Percentiles rank a stretch among this genome's conserved stretches.
Evolutionary conservation across 345 rosid species (phyloP).

Genomic region (Barbarea vulgaris): DNA sequence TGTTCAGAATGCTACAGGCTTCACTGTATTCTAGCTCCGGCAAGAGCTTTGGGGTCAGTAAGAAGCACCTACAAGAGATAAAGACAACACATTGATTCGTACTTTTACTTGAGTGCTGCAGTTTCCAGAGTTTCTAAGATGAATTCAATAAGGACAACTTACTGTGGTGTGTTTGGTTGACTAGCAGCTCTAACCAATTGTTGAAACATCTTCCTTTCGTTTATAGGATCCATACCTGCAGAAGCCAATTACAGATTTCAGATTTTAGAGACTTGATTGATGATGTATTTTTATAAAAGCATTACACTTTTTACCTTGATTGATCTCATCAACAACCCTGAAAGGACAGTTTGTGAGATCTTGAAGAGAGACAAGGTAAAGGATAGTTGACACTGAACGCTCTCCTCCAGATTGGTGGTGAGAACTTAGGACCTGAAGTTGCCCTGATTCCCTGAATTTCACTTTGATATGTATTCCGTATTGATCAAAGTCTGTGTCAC

Average conservation of each 20-base stretch:
- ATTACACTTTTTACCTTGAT: constrained; percentile 62
- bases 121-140: background rate
- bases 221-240: constrained; percentile 95
- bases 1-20: constrained; percentile 87
- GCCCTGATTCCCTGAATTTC: constrained; percentile 89
- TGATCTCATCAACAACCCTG: constrained; percentile 96
- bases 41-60: constrained; percentile 86
- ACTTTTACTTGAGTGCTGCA: background rate
- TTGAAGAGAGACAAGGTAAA: constrained; percentile 96
- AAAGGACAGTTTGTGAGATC: constrained; percentile 97
- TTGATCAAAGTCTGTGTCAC: constrained; percentile 73
- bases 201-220: constrained; percentile 98
- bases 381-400: constrained; percentile 92
- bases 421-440: constrained; percentile 90
- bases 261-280: background rate
- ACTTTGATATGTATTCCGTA: constrained; percentile 89
- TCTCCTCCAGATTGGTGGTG: constrained; percentile 99
- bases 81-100: constrained; percentile 9
- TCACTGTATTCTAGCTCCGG: constrained; percentile 87
- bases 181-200: constrained; percentile 95
- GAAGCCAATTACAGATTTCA: constrained; percentile 11
- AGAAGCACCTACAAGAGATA: constrained; percentile 69
- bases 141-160: constrained; percentile 14
- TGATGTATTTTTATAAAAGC: background rate
- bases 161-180: constrained; percentile 95